phyloP scores from a whole-genome alignment of 192 early-diverging fungal genomes.

The Coemansia furcata region DNA sequence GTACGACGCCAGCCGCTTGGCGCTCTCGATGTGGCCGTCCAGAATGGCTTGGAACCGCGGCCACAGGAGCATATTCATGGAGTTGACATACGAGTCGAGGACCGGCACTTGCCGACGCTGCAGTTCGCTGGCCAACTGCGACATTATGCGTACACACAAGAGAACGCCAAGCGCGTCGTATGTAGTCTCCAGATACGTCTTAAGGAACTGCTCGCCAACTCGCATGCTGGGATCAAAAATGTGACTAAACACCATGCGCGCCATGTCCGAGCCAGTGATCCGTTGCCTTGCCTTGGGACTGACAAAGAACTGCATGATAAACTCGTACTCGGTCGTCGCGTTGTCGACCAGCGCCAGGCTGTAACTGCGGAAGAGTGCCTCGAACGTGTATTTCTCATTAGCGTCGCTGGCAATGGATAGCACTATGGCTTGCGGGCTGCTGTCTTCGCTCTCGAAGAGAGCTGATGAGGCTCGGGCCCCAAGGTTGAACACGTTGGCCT shows the following conservation, averaged over 20 bases:
- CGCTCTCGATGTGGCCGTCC: constrained; percentile 88
- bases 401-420: constrained; percentile 46
- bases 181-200: constrained; percentile 70
- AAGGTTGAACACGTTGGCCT: constrained; percentile 79
- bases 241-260: constrained; percentile 73
- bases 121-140: constrained; percentile 75
- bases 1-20: constrained; percentile 66
- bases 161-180: constrained; percentile 90
- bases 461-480: constrained; percentile 68
- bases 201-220: constrained; percentile 57
- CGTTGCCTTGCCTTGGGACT: constrained; percentile 61
- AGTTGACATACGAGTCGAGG: constrained; percentile 85
- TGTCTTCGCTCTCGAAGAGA: constrained; percentile 66
- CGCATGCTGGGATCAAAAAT: constrained; percentile 74
- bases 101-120: constrained; percentile 74
- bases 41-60: constrained; percentile 82
- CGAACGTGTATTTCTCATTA: constrained; percentile 61
- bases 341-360: constrained; percentile 92
- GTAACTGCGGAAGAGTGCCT: constrained; percentile 87
- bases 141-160: constrained; percentile 86
- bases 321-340: constrained; percentile 92
- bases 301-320: constrained; percentile 87
- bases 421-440: constrained; percentile 77
- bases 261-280: constrained; percentile 58
- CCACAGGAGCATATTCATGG: constrained; percentile 93